Percentiles rank a stretch among this genome's conserved stretches.
phyloP scores from a whole-genome alignment of 768 basidiomycete genomes.

The Crucibulum laeve region DNA sequence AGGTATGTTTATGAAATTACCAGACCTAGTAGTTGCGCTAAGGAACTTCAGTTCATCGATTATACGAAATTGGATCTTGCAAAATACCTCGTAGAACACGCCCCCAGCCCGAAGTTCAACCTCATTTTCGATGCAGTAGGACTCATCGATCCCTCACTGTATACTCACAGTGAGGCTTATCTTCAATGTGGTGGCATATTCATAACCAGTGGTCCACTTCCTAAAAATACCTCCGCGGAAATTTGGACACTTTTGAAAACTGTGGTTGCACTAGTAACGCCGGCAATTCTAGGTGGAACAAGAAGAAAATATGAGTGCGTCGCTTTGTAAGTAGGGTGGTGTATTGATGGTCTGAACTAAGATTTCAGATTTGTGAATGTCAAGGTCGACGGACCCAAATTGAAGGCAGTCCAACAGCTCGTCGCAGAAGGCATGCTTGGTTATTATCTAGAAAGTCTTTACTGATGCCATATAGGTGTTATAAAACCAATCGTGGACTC shows the following conservation, averaged over 20 bases:
- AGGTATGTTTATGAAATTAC: slow-evolving; percentile 30
- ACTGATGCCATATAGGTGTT: slow-evolving; percentile 44
- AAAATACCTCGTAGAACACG: slow-evolving; percentile 36
- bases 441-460: slow-evolving; percentile 28
- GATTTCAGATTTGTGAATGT: too few relatives aligned
- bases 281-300: slow-evolving; percentile 50
- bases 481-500: slow-evolving; percentile 58
- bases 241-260: slow-evolving; percentile 27
- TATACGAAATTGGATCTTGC: slow-evolving; percentile 51
- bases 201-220: slow-evolving; percentile 47
- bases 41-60: slow-evolving; percentile 46
- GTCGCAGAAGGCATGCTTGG: slow-evolving; percentile 30
- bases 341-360: too few relatives aligned
- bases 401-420: too few relatives aligned
- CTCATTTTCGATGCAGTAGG: slow-evolving; percentile 60
- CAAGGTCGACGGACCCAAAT: too few relatives aligned
- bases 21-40: not conserved
- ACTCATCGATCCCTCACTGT: slow-evolving; percentile 42
- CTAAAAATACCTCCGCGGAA: slow-evolving; percentile 25
- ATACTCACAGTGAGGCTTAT: slow-evolving; percentile 44
- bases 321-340: slow-evolving; percentile 15
- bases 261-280: slow-evolving; percentile 30
- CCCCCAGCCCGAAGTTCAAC: slow-evolving; percentile 48
- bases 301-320: slow-evolving; percentile 43
- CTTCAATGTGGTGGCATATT: slow-evolving; percentile 50